These are phyloP conservation scores for Nigrograna mackinnonii DNA, from an alignment of 2,329 filamentous ascomycete species.

Conservation along the genomic window DNA sequence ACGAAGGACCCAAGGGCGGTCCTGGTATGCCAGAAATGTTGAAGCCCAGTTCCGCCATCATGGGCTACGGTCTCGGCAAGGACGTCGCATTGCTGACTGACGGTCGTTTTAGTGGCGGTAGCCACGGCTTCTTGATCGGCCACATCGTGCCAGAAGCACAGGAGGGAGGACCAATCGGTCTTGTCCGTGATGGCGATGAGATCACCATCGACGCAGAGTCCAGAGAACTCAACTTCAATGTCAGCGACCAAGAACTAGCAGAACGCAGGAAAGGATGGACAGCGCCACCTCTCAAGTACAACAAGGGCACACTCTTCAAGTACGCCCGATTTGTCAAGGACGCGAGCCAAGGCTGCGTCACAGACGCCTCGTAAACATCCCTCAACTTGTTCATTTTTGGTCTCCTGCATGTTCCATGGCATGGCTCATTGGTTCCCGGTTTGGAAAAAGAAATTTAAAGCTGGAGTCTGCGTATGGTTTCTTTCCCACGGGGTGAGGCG, in stretches of 20 bases:
- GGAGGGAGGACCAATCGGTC: conserved; percentile 80
- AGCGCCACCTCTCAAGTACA: conserved; percentile 60
- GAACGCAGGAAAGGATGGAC: conserved; percentile 55
- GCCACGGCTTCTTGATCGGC: conserved; percentile 84
- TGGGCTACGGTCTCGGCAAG: conserved; percentile 73
- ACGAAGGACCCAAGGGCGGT: conserved; percentile 73
- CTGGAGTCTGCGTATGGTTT: too few species aligned
- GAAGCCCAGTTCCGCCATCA: conserved; percentile 72
- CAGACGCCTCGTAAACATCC: conserved; percentile 50
- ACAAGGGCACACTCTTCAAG: conserved; percentile 63
- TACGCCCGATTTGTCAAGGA: conserved; percentile 60
- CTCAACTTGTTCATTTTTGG: too few species aligned
- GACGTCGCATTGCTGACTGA: conserved; percentile 77
- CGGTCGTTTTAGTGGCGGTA: conserved; percentile 77
- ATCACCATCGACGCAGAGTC: conserved; percentile 83
- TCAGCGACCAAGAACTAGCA: conserved; percentile 65
- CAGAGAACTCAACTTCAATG: conserved; percentile 66
- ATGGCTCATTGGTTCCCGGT: too few species aligned
- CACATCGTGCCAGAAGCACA: conserved; percentile 88
- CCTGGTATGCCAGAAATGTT: conserved; percentile 79
- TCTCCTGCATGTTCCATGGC: too few species aligned
- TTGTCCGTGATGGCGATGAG: conserved; percentile 79
- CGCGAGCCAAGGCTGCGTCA: conserved; percentile 63
- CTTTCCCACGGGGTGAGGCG: too few species aligned
- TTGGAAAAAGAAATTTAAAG: too few species aligned